phyloP scores from a whole-genome alignment of 2,329 filamentous ascomycete genomes.

The Dactylonectria estremocensis region DNA sequence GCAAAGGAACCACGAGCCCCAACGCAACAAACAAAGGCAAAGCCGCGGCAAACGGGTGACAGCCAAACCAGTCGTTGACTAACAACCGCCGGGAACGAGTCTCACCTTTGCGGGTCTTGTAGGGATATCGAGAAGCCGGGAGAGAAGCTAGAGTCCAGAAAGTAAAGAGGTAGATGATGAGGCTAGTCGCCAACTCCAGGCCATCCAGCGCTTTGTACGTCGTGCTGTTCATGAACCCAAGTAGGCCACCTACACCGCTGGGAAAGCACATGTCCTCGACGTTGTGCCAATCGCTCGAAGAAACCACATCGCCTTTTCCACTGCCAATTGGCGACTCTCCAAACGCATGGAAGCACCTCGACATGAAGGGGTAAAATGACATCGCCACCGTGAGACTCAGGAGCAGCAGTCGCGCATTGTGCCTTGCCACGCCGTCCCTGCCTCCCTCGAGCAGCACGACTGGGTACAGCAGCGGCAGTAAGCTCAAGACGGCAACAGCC shows the following conservation, averaged over 20 bases:
- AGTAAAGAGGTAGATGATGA: slow-evolving; percentile 26
- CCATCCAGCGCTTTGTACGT: slow-evolving; percentile 23
- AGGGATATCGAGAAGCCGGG: slow-evolving; percentile 10
- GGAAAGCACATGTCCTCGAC: slow-evolving; percentile 35
- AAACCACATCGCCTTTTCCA: slow-evolving; percentile 26
- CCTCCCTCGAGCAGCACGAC: slow-evolving; percentile 30
- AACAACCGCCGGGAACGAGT: background rate
- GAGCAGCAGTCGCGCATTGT: slow-evolving; percentile 32
- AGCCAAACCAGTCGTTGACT: slow-evolving; percentile 22
- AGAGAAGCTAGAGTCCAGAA: slow-evolving; percentile 37
- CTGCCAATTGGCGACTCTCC: slow-evolving; percentile 31
- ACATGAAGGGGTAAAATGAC: slow-evolving; percentile 47
- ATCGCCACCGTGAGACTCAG: slow-evolving; percentile 29
- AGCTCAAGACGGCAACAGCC: slow-evolving; percentile 40
- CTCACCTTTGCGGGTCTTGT: background rate
- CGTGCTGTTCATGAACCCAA: background rate
- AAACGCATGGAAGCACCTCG: slow-evolving; percentile 43
- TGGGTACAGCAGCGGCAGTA: slow-evolving; percentile 44
- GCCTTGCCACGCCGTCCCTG: background rate
- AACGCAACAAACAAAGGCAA: slow-evolving; percentile 24
- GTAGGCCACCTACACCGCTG: background rate
- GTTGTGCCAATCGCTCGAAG: slow-evolving; percentile 12
- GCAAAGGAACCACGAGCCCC: slow-evolving; percentile 24
- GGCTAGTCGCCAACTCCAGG: slow-evolving; percentile 24
- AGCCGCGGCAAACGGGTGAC: background rate